These are phyloP conservation scores for Aquilaria yunnanensis DNA, from an alignment of 345 rosid genomes.

Conservation along the genomic window DNA sequence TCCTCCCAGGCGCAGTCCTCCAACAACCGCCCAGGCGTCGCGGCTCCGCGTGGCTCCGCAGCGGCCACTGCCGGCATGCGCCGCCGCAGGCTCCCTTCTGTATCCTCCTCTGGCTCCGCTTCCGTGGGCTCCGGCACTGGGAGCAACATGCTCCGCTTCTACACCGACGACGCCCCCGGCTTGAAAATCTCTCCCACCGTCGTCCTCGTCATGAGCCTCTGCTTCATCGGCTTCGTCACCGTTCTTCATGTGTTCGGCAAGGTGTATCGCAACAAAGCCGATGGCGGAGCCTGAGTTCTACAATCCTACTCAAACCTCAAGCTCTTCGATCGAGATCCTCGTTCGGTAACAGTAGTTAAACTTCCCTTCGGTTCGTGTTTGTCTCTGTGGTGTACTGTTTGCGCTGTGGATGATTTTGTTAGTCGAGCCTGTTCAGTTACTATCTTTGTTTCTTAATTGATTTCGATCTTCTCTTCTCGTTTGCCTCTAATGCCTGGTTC, in stretches of 20 bases:
- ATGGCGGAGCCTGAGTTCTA: conserved; percentile 30
- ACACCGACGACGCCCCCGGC: conserved; percentile 93
- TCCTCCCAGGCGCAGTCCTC: conserved; percentile 73
- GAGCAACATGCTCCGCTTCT: conserved; percentile 86
- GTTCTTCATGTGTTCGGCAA: conserved; percentile 93
- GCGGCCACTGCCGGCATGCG: conserved; percentile 95
- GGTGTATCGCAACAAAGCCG: conserved; percentile 64
- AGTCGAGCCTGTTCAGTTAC: too few species aligned
- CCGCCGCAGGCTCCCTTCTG: conserved; percentile 58
- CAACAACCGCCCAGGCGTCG: conserved; percentile 56
- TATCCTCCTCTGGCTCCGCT: conserved; percentile 25
- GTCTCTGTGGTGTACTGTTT: background rate
- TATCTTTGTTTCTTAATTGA: too few species aligned
- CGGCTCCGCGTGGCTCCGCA: conserved; percentile 85
- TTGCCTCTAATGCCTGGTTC: too few species aligned
- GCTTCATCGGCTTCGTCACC: conserved; percentile 94
- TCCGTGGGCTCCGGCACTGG: conserved; percentile 29
- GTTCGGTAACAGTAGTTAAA: conserved; percentile 7
- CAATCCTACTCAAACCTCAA: too few species aligned
- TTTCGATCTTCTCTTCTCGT: too few species aligned
- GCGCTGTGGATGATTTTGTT: conserved; percentile 17
- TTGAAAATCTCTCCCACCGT: conserved; percentile 90
- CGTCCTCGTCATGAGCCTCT: conserved; percentile 87
- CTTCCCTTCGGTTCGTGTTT: background rate
- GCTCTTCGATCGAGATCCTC: background rate